phyloP scores from a whole-genome alignment of 768 basidiomycete species.

The Collybia sp. region DNA sequence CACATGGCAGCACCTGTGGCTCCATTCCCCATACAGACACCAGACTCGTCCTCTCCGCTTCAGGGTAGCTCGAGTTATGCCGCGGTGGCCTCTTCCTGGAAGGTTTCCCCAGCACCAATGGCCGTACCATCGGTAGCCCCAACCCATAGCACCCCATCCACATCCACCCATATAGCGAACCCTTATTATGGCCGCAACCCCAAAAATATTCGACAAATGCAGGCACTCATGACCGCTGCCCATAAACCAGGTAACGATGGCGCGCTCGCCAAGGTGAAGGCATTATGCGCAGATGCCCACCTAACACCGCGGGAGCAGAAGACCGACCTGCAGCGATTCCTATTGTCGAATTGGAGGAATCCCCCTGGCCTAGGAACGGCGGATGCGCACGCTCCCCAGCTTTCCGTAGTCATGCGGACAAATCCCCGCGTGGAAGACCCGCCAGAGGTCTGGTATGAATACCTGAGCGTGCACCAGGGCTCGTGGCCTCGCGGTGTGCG shows the following conservation, averaged over 20 bases:
- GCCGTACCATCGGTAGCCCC: neutral
- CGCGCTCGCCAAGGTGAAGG: conserved; percentile 36
- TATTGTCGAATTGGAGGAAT: conserved; percentile 40
- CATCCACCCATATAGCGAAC: neutral
- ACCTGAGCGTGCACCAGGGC: conserved; percentile 35
- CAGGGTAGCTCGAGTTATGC: conserved; percentile 8
- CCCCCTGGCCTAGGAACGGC: conserved; percentile 22
- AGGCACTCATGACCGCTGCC: conserved; percentile 36
- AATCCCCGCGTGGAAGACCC: conserved; percentile 45
- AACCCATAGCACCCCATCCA: neutral
- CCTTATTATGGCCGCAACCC: conserved; percentile 12
- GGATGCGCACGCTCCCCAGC: conserved; percentile 5
- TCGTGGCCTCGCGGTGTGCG: conserved; percentile 47
- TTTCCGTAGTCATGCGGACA: conserved; percentile 19
- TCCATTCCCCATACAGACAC: conserved; percentile 1
- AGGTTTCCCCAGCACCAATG: neutral
- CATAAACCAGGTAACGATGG: conserved; percentile 37
- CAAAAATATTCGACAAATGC: conserved; percentile 34
- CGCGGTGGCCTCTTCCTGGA: conserved; percentile 5
- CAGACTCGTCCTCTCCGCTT: neutral
- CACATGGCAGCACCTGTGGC: neutral
- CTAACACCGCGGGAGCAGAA: conserved; percentile 37
- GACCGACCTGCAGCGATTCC: conserved; percentile 36
- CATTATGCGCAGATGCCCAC: conserved; percentile 40
- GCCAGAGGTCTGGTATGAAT: conserved; percentile 40